Conservation (phyloP, 371 early-diverging fungal species). For the Sanchytrium tribonematis region DNA sequence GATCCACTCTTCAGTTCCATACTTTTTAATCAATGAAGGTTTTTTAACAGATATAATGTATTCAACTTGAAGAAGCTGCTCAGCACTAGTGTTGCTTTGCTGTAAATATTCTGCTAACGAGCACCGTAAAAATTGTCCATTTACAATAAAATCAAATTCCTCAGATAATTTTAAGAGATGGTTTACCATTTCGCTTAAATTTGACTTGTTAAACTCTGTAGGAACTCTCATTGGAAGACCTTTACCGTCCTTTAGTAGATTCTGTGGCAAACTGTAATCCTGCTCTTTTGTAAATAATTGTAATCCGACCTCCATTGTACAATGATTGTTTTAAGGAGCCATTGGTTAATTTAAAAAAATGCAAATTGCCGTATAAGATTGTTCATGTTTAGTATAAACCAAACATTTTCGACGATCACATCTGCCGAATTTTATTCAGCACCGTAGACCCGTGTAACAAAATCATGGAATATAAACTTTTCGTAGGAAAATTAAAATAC, state of each 20-base stretch:
- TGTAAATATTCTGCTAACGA: neutral
- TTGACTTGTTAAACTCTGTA: neutral
- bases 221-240: neutral
- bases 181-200: neutral
- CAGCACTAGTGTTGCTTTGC: neutral
- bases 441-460: too few relatives aligned
- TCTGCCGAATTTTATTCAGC: too few relatives aligned
- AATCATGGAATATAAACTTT: too few relatives aligned
- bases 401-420: too few relatives aligned
- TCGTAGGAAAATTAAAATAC: too few relatives aligned
- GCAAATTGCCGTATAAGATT: too few relatives aligned
- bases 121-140: neutral
- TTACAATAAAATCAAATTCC: neutral
- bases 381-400: too few relatives aligned
- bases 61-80: neutral
- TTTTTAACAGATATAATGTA: neutral
- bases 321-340: too few relatives aligned
- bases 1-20: neutral
- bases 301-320: neutral
- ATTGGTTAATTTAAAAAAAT: too few relatives aligned
- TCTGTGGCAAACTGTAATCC: neutral
- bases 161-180: neutral
- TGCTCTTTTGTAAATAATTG: neutral
- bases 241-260: neutral
- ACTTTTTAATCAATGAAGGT: neutral